Base-by-base conservation (phyloP, 495 filamentous ascomycete species). In the Aspergillus affinis region DNA sequence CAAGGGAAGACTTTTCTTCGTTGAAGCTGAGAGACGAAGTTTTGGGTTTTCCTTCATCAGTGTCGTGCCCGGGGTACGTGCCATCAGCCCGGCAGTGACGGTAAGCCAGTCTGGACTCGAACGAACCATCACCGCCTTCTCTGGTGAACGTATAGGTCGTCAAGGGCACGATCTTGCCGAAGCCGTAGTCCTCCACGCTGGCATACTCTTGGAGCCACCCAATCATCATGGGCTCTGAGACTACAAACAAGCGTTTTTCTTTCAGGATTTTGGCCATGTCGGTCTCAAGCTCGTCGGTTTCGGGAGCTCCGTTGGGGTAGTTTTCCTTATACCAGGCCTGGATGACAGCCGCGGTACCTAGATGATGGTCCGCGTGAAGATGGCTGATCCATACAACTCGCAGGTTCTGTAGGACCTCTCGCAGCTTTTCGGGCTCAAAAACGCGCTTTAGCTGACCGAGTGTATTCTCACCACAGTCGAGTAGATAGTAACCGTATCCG, bases 331-430 rank as follows among this genome's bases (percentile, higher is more conserved):
- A 86, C 86, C 91, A 93, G 18, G 90, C 90, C 69, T 81, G 87
- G 66, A 99, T 87, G 26, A 97, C 75, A 18, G 88, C 81, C 26
- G 81, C 80, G 0, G 86, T 90, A 30, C 94, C 94, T 19, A 98
- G 83, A 67, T 99, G 94, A 72, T 99, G 94, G 76, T 99, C 94
- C 27, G 94, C 94, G 68, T 99, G 94, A 54, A 93, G 74, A 72
- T 99, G 94, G 67, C 90, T 93, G 68, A 99, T 93, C 88, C 90
- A 97, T 55, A 99, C 89, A 63, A 85, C 82, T 44, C 88, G 90
- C 26, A 99, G 78, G 59, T 96, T 90, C 55, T 78, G 76, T 13
- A 98, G 76, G 12, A 97, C 76, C 36, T 86, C 81, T n/a, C 78
- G 76, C 6, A 93, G 71, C 63, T 91, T 80, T 20, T 78, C 72